These are phyloP conservation scores for Russula brevipes DNA, from an alignment of 768 basidiomycete species.

Conservation along the genomic window DNA sequence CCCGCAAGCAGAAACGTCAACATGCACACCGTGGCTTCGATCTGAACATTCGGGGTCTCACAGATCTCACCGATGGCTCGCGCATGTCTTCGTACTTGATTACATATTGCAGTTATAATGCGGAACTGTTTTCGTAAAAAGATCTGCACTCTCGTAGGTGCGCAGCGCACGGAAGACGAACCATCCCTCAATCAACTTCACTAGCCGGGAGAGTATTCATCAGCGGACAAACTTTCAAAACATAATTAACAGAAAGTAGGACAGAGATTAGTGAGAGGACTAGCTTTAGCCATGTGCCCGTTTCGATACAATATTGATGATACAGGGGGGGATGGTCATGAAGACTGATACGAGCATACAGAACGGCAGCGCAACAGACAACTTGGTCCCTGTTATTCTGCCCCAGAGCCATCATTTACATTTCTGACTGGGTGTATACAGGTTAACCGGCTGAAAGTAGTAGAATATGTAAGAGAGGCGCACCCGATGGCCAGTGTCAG, in stretches of 20 bases:
- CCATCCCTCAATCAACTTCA: no score
- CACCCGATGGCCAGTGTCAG: slow-evolving; percentile 89
- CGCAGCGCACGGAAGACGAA: no score
- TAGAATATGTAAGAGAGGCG: slow-evolving; percentile 36
- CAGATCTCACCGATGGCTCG: no score
- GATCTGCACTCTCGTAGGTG: no score
- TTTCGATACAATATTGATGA: neutral
- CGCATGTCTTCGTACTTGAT: no score
- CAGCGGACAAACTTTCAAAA: neutral
- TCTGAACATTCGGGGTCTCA: no score
- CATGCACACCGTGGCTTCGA: no score
- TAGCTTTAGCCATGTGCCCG: neutral
- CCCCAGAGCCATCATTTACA: slow-evolving; percentile 61
- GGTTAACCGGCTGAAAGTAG: slow-evolving; percentile 8
- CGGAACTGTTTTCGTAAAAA: no score
- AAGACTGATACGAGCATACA: neutral
- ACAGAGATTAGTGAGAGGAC: neutral
- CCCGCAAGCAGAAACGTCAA: no score
- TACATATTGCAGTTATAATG: no score
- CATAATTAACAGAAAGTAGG: slow-evolving; percentile 2
- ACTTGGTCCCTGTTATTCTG: slow-evolving; percentile 49
- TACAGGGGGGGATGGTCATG: neutral
- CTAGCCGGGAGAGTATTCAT: neutral
- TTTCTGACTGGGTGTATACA: slow-evolving; percentile 46
- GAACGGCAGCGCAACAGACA: neutral